Conservation (phyloP, 768 basidiomycete species). For the Ramaria sp. region DNA sequence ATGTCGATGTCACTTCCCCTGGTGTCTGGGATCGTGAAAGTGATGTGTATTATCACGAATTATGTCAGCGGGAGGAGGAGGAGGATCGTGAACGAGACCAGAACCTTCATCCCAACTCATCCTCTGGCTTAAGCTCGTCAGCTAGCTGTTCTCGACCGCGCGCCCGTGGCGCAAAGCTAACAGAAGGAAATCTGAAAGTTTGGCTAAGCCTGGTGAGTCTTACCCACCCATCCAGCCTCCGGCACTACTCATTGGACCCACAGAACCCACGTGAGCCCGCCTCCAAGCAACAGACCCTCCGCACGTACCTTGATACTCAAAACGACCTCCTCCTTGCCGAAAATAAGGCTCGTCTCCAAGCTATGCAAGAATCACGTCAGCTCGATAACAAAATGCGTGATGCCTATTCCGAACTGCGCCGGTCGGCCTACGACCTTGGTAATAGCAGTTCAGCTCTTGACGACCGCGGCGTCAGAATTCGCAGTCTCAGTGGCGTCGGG, state of each 20-base stretch:
- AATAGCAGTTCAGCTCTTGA: conserved; percentile 32
- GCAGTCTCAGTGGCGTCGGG: neutral
- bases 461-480: conserved; percentile 60
- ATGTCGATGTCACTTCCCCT: conserved; percentile 77
- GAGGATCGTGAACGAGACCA: conserved; percentile 37
- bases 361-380: conserved; percentile 66
- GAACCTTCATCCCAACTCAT: neutral
- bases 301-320: conserved; percentile 75
- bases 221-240: neutral
- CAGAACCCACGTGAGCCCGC: conserved; percentile 89
- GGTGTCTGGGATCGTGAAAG: conserved; percentile 90
- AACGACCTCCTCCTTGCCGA: conserved; percentile 74
- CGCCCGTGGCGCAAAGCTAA: conserved; percentile 55
- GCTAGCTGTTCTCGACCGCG: conserved; percentile 50
- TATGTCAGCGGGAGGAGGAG: conserved; percentile 59
- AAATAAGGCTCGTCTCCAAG: conserved; percentile 62
- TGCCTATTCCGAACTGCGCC: conserved; percentile 66
- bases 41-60: conserved; percentile 71
- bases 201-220: conserved; percentile 65
- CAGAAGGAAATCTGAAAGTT: conserved; percentile 69
- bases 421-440: conserved; percentile 65
- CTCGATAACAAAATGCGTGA: conserved; percentile 72
- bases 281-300: conserved; percentile 73
- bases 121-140: conserved; percentile 22
- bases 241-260: neutral